Percentiles rank a stretch among this genome's conserved stretches.
Conservation (phyloP, 1,284 basidiomycete genomes). For the Moesziomyces globuligerus region DNA sequence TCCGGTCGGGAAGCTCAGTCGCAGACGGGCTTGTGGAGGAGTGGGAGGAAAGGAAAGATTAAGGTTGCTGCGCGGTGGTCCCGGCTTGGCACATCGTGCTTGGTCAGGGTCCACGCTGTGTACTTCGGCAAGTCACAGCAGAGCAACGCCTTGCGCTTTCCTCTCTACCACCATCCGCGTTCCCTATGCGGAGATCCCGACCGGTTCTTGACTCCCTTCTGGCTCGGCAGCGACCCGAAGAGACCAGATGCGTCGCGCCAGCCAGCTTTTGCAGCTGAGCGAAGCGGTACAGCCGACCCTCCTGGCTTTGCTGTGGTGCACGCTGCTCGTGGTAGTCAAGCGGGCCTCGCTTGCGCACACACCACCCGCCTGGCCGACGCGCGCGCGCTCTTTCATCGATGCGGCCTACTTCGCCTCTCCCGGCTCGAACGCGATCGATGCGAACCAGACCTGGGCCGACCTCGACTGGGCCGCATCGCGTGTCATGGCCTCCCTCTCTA, state of each 20-base stretch:
- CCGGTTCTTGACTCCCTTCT: too few species aligned
- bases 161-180: too few species aligned
- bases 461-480: conserved; percentile 38
- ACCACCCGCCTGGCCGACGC: conserved; percentile 5
- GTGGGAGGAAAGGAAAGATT: too few species aligned
- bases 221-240: too few species aligned
- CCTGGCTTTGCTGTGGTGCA: conserved; percentile 32
- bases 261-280: conserved; percentile 1
- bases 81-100: background rate
- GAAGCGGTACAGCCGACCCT: conserved; percentile 30
- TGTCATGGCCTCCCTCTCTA: conserved; percentile 31
- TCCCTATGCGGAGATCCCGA: too few species aligned
- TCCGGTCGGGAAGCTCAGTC: too few species aligned
- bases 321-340: conserved; percentile 21
- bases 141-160: too few species aligned
- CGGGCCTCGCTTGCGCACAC: background rate
- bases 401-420: conserved; percentile 1
- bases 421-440: background rate
- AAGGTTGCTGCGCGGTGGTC: too few species aligned
- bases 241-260: background rate
- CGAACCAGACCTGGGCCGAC: conserved; percentile 22
- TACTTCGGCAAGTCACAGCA: too few species aligned
- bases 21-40: too few species aligned
- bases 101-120: background rate
- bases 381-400: conserved; percentile 14